Base-by-base conservation (phyloP, 352 stramenopile species). In the Phytopythium ostracodes region DNA sequence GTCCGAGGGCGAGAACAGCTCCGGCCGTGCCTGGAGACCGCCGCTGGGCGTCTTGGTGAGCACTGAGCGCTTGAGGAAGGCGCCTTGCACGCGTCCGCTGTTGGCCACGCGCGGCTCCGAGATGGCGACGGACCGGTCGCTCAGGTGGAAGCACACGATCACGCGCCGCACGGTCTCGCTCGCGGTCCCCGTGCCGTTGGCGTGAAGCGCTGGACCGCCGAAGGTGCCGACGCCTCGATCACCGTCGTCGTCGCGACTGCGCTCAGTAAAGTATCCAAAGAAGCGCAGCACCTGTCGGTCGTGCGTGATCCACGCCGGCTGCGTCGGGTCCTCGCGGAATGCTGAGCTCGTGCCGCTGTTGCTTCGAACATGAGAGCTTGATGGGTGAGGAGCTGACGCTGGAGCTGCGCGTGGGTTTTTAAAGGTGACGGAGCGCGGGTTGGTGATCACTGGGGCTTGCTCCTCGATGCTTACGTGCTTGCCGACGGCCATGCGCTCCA, bases 221-320 rank as follows among this genome's bases (percentile, higher is more conserved):
- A 18, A 51, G 44, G 10, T 14, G 44, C 9, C 22, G 5, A 42
- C 5, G 56, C 40, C 40, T 53, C 58, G 52, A 40, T 72, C 60
- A 17, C 62, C 54, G 57, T 65, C 54, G 57, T 65, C 56, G 49
- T 69, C 60, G 60, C 44, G 51, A 44, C 70, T 47, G 53, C 71
- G 67, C 36, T 88, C 71, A 7, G 68, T 62, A 50, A 96, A 97
- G 66, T 96, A 98, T 2, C 79, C 86, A 49, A 92, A 97, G 74
- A 97, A 97, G 22, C 91, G 87, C 42, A 98, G 73, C 43, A 98
- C 90, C 36, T 94, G 79, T 12, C 80, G 72, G 54, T 91, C 81
- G 68, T 89, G 68, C 9, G 81, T 89, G 65, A 92, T 69, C 81
- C 86, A 92, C 25, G 65, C 59, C 18, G 80, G 82, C 47, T 84